Conservation (phyloP, 306 rosid genomes). For the Acacia melanoxylon region DNA sequence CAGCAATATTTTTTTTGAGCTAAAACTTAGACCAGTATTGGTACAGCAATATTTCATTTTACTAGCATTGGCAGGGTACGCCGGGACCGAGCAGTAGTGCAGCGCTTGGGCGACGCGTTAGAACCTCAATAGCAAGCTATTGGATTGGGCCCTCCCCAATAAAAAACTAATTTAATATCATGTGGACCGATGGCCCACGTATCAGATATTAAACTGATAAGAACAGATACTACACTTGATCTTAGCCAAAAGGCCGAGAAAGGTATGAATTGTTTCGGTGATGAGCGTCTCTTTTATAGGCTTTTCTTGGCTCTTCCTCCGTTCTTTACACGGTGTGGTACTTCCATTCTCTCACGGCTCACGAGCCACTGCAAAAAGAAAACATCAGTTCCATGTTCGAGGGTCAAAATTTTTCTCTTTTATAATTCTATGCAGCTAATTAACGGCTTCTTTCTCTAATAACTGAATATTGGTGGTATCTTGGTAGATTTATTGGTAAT, state of each 20-base stretch:
- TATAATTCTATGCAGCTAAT: not conserved
- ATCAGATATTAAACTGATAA: slow-evolving; percentile 14
- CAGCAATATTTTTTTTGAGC: no score
- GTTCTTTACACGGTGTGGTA: not conserved
- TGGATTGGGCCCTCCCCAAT: not conserved
- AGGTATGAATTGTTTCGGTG: fast-evolving
- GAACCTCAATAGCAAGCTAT: slow-evolving; percentile 4
- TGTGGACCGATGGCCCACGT: slow-evolving; percentile 3
- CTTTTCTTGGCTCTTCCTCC: not conserved
- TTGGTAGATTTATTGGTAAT: not conserved
- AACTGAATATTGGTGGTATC: not conserved
- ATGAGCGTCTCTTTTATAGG: not conserved
- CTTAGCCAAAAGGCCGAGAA: slow-evolving; percentile 25
- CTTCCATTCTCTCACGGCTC: not conserved
- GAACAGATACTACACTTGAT: slow-evolving; percentile 13
- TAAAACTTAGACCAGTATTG: no score
- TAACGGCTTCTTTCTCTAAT: not conserved
- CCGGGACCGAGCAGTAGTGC: not conserved
- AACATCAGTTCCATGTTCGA: not conserved
- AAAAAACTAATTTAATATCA: slow-evolving; percentile 1
- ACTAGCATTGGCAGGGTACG: not conserved
- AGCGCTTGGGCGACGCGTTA: not conserved
- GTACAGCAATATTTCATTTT: no score
- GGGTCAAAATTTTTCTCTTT: not conserved
- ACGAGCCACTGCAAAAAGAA: not conserved